Percentiles rank a stretch among this genome's conserved stretches.
Evolutionary conservation across 2,329 filamentous ascomycete species (phyloP).

Genomic region (Alternaria atra): DNA sequence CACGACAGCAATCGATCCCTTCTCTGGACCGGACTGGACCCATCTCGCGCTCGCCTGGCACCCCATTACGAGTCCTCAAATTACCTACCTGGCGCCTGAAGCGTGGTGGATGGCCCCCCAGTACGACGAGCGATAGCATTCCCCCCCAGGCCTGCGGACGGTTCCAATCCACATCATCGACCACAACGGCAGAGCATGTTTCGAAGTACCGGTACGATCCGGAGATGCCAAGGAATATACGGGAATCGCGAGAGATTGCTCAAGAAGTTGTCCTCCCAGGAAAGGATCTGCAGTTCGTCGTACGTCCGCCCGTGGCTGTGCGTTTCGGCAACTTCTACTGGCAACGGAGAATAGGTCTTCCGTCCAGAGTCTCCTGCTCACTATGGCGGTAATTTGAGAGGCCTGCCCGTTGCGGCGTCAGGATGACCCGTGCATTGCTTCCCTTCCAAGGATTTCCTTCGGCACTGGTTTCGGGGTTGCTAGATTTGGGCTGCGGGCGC

Average conservation of each 20-base stretch:
- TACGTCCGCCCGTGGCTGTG: conserved; percentile 10
- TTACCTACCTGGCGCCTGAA: neutral
- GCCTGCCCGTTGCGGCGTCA: conserved; percentile 6
- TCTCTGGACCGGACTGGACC: conserved; percentile 4
- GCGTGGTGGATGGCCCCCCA: neutral
- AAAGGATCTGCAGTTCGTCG: conserved; percentile 30
- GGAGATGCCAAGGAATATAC: conserved; percentile 25
- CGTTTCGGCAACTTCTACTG: conserved; percentile 1
- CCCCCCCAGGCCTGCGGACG: neutral
- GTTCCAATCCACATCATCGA: neutral
- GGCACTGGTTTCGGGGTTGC: conserved; percentile 13
- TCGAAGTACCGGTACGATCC: conserved; percentile 20
- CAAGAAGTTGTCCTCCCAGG: conserved; percentile 14
- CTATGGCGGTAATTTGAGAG: conserved; percentile 6
- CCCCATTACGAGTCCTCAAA: neutral
- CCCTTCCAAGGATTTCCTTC: conserved; percentile 10
- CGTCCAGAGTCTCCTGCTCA: conserved; percentile 1
- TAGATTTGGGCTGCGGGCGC: conserved; percentile 19
- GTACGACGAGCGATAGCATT: neutral
- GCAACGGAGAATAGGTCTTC: conserved; percentile 7
- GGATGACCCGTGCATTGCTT: conserved; percentile 15
- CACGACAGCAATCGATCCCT: conserved; percentile 3
- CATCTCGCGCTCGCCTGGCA: neutral
- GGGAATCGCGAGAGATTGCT: conserved; percentile 28
- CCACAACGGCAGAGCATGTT: neutral